Base-by-base conservation (phyloP, 1,139 yeast genomes). In the Pichia sp. region DNA sequence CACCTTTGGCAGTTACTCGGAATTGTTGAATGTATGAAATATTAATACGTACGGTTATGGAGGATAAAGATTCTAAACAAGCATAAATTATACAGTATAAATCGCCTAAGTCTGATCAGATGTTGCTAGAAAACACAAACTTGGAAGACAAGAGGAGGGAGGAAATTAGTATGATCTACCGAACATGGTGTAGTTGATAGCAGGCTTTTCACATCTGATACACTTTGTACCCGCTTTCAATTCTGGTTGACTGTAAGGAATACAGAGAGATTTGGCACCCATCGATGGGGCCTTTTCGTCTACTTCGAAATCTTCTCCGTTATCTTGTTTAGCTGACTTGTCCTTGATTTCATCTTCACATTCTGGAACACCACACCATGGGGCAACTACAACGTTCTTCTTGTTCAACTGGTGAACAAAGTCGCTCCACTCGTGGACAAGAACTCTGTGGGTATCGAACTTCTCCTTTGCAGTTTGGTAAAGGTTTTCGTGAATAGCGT, bases 191-290 rank as follows among this genome's bases (percentile, higher is more conserved):
- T 87, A 91, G 69, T 81, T 81, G 61, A 81, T 72, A 51, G 99
- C 99, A 48, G 74, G 73, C 65, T 75, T 77, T 60, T 80, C 87
- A 81, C 98, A 93, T 67, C 76, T 86, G 61, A 90, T 85, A 84
- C 99, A 95, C 74, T 84, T 86, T 64, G 90, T 89, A 64, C 85
- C 92, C 60, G 73, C 76, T 72, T 82, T 81, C 72, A 92, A 80
- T 65, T 75, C 80, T 59, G 97, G 97, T 77, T 92, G 98, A 49
- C 89, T 87, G 68, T 85, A 85, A 62, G 99, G 99, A 73, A 92
- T 91, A 81, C 99, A 95, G 73, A 95, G 79, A 20, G 97, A 87
- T 78, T 95, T 95, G 64, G 99, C 99, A 69, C 99, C 99, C 99
- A 95, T 95, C 57, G 95, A 85, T 68, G 99, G 99, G 30, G 99